These are phyloP conservation scores for Vitis rupestris DNA, from an alignment of 164 flowering plant species.

Conservation along the genomic window DNA sequence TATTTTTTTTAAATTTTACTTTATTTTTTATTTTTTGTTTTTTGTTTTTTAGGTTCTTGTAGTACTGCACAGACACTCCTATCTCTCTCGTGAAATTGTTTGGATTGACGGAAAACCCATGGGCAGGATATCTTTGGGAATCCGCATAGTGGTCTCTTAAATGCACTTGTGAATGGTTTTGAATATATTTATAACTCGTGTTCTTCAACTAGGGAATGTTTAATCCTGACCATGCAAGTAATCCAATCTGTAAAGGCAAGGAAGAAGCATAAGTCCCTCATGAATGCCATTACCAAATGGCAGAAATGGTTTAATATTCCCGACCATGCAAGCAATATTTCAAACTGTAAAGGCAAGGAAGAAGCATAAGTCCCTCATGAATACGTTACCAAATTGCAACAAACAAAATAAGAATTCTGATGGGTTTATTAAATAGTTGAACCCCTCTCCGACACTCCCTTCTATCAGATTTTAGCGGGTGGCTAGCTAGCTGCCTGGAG, in stretches of 20 bases:
- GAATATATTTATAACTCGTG: background rate
- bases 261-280: constrained; percentile 21
- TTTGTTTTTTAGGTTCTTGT: too few relatives aligned
- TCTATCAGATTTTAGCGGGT: constrained; percentile 3
- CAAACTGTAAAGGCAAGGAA: constrained; percentile 23
- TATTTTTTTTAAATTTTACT: too few relatives aligned
- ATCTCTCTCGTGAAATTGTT: constrained; percentile 3
- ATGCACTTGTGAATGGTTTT: constrained; percentile 37
- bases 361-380: constrained; percentile 26
- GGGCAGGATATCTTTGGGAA: constrained; percentile 19
- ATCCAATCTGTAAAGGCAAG: constrained; percentile 25
- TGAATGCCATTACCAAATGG: constrained; percentile 19
- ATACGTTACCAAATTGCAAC: constrained; percentile 10
- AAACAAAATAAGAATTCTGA: background rate
- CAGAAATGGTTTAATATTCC: background rate
- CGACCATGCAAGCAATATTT: too few relatives aligned
- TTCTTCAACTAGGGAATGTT: background rate
- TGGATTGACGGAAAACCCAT: background rate
- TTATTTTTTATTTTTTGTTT: too few relatives aligned
- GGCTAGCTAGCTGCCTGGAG: background rate
- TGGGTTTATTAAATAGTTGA: constrained; percentile 11
- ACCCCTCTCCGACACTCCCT: background rate
- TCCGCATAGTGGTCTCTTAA: constrained; percentile 19
- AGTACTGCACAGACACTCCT: background rate
- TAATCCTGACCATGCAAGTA: constrained; percentile 14